Evolutionary conservation across 805 yeast species (phyloP), one percentile per base, ranked within the genome.

Genomic region (Metschnikowia bowlesiae): DNA sequence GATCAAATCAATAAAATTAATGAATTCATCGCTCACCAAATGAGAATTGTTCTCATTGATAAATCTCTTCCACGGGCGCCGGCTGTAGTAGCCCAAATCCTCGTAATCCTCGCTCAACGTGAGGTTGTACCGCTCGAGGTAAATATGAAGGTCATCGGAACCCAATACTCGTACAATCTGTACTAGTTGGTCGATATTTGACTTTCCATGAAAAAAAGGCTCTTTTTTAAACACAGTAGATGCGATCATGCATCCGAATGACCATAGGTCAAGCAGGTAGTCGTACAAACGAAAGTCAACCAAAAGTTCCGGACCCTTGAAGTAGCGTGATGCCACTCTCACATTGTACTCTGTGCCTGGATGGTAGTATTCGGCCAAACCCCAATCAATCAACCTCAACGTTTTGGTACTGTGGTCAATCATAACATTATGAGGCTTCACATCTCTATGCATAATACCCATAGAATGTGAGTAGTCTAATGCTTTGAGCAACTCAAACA

Each of bases 401-500:
- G 74, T 71, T 57, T 77, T 79, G 42, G 64, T 66, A 28, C 75
- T 70, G 53, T 89, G 96, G 68, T 90, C 96, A 58, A 89, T 89
- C 96, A 89, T 89, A 40, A 89, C 89, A 63, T 89, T 89, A 67
- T 89, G 96, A 9, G 96, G 96, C 65, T 89, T 89, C 46, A 89
- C 96, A 68, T 89, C 97, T 65, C 97, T 76, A 68, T 89, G 97
- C 85, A 89, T 89, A 56, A 91, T 89, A 35, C 97, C 97, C 85
- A 87, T 87, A 6, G 95, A 86, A 71, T 91, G 97, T 48, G 89
- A 85, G 67, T 79, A 90, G 70, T 91, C 95, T 55, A 91, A 76
- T 0, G 97, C 97, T 50, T 75, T 78, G 60, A 91, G 76, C 56
- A 91, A 74, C 69, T 90, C 94, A 56, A 76, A 83, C 81, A 91